Percentiles rank a stretch among this genome's conserved stretches.
phyloP scores from a whole-genome alignment of 176 grass and related monocot genomes.

The Ensete ventricosum region DNA sequence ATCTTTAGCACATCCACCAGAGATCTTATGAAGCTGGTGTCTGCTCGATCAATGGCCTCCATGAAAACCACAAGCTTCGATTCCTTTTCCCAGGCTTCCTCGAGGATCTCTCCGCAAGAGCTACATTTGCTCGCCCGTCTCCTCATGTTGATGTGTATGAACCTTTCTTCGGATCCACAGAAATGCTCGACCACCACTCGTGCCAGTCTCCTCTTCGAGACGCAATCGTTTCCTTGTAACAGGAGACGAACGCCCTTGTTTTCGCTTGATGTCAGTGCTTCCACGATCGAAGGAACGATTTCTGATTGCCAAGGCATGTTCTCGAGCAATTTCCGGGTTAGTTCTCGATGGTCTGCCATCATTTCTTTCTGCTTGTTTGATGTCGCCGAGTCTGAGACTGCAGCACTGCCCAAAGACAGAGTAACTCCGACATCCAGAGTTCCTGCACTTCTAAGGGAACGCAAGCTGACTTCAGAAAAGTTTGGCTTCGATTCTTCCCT shows the following conservation, averaged over 20 bases:
- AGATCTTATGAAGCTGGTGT: slow-evolving; percentile 15
- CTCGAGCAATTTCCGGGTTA: slow-evolving; percentile 41
- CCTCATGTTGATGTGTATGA: slow-evolving; percentile 18
- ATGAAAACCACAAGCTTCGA: slow-evolving; percentile 40
- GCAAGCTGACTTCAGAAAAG: slow-evolving; percentile 1
- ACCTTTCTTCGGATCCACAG: slow-evolving; percentile 29
- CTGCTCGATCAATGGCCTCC: slow-evolving; percentile 41
- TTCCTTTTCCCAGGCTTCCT: slow-evolving; percentile 21
- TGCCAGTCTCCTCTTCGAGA: slow-evolving; percentile 31
- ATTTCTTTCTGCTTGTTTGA: slow-evolving; percentile 18
- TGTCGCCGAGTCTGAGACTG: slow-evolving; percentile 47
- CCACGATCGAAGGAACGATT: slow-evolving; percentile 32
- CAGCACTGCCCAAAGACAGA: slow-evolving; percentile 38
- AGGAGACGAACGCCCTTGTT: slow-evolving; percentile 38
- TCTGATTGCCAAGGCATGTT: slow-evolving; percentile 57
- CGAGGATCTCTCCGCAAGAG: slow-evolving; percentile 17
- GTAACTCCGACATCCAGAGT: slow-evolving; percentile 23
- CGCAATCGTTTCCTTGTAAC: slow-evolving; percentile 46
- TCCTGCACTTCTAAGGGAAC: slow-evolving; percentile 10
- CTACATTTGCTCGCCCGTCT: background rate
- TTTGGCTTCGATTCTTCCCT: slow-evolving; percentile 1
- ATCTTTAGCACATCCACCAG: slow-evolving; percentile 10
- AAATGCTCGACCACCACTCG: slow-evolving; percentile 32
- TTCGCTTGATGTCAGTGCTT: slow-evolving; percentile 24
- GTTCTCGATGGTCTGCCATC: slow-evolving; percentile 26